These are phyloP conservation scores for Fusarium aywerte DNA, from an alignment of 2,329 filamentous ascomycete species.

Conservation along the genomic window DNA sequence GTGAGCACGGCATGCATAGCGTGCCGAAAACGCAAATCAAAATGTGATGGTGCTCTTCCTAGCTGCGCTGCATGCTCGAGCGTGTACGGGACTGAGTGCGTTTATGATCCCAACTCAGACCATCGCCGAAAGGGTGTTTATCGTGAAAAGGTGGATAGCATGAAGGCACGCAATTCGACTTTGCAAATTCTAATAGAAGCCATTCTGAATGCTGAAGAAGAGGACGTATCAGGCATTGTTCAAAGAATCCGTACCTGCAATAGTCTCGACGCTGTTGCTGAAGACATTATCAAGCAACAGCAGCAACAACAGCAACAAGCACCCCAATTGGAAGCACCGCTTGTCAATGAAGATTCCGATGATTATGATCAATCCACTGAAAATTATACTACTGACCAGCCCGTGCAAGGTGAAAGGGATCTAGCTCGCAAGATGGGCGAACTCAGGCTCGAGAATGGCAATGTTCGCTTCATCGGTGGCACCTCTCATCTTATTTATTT, in stretches of 20 bases:
- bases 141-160: constrained; percentile 88
- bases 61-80: constrained; percentile 96
- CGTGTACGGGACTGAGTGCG: constrained; percentile 88
- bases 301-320: constrained; percentile 56
- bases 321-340: constrained; percentile 43
- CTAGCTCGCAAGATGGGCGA: constrained; percentile 94
- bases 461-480: constrained; percentile 90
- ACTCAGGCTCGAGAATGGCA: constrained; percentile 85
- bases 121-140: constrained; percentile 97
- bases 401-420: constrained; percentile 75
- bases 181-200: constrained; percentile 93
- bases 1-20: constrained; percentile 88
- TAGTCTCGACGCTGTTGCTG: constrained; percentile 66
- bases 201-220: constrained; percentile 89
- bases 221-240: constrained; percentile 85
- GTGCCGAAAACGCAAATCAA: constrained; percentile 81
- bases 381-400: constrained; percentile 55
- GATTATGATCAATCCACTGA: constrained; percentile 54
- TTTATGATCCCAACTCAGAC: constrained; percentile 97
- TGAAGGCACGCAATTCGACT: constrained; percentile 88
- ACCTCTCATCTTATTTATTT: constrained; percentile 93
- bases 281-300: constrained; percentile 58
- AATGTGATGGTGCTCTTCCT: constrained; percentile 91
- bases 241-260: constrained; percentile 89
- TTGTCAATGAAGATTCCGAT: constrained; percentile 55